A percentile compares a stretch with the other conserved stretches of the same genome.
Evolutionary conservation across 768 basidiomycete genomes (phyloP).

Genomic region (Epithele typhae): DNA sequence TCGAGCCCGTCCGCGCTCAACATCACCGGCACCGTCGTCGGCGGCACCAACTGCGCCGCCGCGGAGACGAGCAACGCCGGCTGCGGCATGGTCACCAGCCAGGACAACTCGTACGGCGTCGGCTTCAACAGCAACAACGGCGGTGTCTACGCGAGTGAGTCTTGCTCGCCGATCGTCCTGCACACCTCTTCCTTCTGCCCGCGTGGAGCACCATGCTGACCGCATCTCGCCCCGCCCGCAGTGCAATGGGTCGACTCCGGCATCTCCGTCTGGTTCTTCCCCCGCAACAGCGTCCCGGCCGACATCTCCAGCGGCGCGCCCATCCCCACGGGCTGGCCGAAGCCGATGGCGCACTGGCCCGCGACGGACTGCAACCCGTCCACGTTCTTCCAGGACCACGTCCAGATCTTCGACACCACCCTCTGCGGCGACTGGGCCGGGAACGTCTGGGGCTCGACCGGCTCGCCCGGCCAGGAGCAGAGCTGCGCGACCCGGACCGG

Average conservation of each 20-base stretch:
- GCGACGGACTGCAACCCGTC: slow-evolving; percentile 69
- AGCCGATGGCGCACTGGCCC: slow-evolving; percentile 77
- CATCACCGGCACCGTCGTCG: slow-evolving; percentile 61
- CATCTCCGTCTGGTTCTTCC: slow-evolving; percentile 81
- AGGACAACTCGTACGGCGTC: slow-evolving; percentile 65
- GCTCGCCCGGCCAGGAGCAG: slow-evolving; percentile 80
- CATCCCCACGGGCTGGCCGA: slow-evolving; percentile 70
- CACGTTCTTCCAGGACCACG: slow-evolving; percentile 73
- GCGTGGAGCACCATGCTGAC: neutral
- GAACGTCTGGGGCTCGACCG: slow-evolving; percentile 63
- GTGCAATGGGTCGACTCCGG: slow-evolving; percentile 78
- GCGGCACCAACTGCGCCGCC: slow-evolving; percentile 72
- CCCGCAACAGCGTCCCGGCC: slow-evolving; percentile 62
- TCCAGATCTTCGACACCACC: slow-evolving; percentile 84
- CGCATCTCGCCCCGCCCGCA: slow-evolving; percentile 26
- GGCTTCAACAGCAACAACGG: slow-evolving; percentile 80
- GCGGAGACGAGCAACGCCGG: slow-evolving; percentile 67
- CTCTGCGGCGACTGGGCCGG: slow-evolving; percentile 93
- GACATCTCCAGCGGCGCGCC: slow-evolving; percentile 73
- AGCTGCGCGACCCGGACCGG: slow-evolving; percentile 86
- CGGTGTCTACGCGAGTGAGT: slow-evolving; percentile 88
- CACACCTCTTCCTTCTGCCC: neutral
- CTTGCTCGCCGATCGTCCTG: neutral
- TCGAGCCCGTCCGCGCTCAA: slow-evolving; percentile 41
- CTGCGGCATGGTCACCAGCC: slow-evolving; percentile 69